Percentiles rank a stretch among this genome's conserved stretches.
phyloP scores from a whole-genome alignment of 78 protist species.

The Dictyostelium firmibasis region DNA sequence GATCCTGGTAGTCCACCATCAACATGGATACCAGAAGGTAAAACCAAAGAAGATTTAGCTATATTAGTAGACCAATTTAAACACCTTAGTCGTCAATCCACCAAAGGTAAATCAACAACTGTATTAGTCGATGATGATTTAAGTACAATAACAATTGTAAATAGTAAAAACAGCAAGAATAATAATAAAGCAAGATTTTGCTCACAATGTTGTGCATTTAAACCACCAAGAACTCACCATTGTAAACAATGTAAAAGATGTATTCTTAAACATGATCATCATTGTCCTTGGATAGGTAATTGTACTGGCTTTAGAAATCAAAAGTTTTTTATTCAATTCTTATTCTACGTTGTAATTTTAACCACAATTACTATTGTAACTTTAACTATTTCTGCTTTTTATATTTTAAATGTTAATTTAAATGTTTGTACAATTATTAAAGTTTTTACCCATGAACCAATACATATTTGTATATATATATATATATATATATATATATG shows the following conservation, averaged over 20 bases:
- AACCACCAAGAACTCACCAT: slow-evolving; percentile 90
- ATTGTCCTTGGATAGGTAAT: slow-evolving; percentile 90
- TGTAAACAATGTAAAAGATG: slow-evolving; percentile 91
- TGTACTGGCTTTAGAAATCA: slow-evolving; percentile 64
- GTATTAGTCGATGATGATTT: slow-evolving; percentile 5
- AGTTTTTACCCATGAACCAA: no score
- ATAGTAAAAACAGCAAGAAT: neutral
- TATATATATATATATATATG: no score
- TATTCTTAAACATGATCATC: slow-evolving; percentile 92
- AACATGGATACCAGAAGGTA: slow-evolving; percentile 37
- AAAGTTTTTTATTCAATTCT: slow-evolving; percentile 23
- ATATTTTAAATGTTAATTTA: slow-evolving; percentile 24
- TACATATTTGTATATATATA: no score
- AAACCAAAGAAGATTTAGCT: slow-evolving; percentile 9
- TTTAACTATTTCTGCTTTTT: neutral
- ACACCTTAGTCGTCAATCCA: neutral
- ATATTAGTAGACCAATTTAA: neutral
- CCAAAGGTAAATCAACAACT: neutral
- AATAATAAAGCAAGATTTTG: slow-evolving; percentile 5
- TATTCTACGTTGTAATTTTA: slow-evolving; percentile 21
- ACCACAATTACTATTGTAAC: neutral
- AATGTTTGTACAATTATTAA: neutral
- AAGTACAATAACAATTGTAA: neutral
- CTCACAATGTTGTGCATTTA: slow-evolving; percentile 28
- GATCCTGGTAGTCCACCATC: neutral